Conservation (phyloP, 2,329 filamentous ascomycete genomes). For the Sporothrix globosa region DNA sequence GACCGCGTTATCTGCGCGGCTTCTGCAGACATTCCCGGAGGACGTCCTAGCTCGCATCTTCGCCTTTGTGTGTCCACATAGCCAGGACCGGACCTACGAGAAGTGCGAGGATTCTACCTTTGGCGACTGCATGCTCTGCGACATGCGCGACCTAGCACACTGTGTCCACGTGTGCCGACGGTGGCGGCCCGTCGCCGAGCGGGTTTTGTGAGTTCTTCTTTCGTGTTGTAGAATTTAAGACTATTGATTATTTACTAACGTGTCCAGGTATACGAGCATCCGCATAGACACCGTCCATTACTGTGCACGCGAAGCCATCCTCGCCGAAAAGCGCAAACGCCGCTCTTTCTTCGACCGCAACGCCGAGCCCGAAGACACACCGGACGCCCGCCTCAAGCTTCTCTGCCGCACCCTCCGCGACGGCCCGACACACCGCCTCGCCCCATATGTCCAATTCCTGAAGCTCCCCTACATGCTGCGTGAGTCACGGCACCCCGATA, state of each 20-base stretch:
- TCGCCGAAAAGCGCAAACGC: slow-evolving; percentile 77
- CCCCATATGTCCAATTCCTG: slow-evolving; percentile 72
- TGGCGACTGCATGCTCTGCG: slow-evolving; percentile 89
- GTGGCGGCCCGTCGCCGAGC: slow-evolving; percentile 63
- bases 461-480: slow-evolving; percentile 95
- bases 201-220: slow-evolving; percentile 58
- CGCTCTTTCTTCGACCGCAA: slow-evolving; percentile 74
- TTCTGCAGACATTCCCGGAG: slow-evolving; percentile 62
- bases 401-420: slow-evolving; percentile 82
- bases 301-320: slow-evolving; percentile 80
- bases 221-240: too few species aligned
- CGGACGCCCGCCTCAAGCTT: slow-evolving; percentile 73
- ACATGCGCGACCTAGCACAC: slow-evolving; percentile 83
- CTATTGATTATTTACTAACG: not conserved
- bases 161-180: slow-evolving; percentile 73
- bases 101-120: slow-evolving; percentile 79
- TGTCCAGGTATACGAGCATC: slow-evolving; percentile 76
- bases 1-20: slow-evolving; percentile 47
- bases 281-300: slow-evolving; percentile 95
- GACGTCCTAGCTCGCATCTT: slow-evolving; percentile 79
- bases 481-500: slow-evolving; percentile 79
- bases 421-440: slow-evolving; percentile 67
- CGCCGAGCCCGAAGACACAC: slow-evolving; percentile 77
- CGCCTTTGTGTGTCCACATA: slow-evolving; percentile 79
- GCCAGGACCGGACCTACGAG: slow-evolving; percentile 74